Base-by-base conservation (phyloP, 306 rosid species). In the Lablab purpureus region DNA sequence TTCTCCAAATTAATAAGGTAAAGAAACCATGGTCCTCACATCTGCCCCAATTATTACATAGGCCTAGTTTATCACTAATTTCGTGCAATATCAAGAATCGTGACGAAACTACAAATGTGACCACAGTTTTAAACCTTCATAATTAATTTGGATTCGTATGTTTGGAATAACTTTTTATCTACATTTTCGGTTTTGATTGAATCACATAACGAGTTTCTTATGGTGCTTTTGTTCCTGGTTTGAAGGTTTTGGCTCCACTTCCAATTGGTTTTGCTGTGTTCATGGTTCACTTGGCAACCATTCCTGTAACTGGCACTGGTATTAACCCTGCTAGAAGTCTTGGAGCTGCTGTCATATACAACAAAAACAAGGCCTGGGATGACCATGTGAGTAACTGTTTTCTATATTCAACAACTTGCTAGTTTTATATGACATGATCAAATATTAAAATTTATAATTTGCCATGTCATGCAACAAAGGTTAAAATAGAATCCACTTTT, bases 231-330 rank as follows among this genome's bases (percentile, higher is more conserved):
- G 18, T 79, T 18, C 17, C 67, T 65, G 22, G 10, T 18, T 55
- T 51, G 18, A 28, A 91, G 97, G 90, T 89, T 74, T 80, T 91
- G 92, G 94, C 92, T 10, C 97, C 94, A 41, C 90, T 91, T 41
- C 96, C 93, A 46, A 91, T 89, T 71, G 96, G 96, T 27, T 91
- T 91, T 70, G 93, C 93, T 2, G 93, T 91, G 71, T 91, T 91
- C 83, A 84, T 91, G 81, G 93, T 91, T 81, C 96, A 91, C 75
- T 81, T 91, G 87, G 93, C 93, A 27, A 91, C 96, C 43, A 89
- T 91, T 73, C 96, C 96, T 22, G 71, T 91, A 67, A 91, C 93
- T 0, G 91, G 91, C 32, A 91, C 91, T 4, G 96, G 96, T 32
- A 89, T 91, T 77, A 91, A 91, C 87, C 96, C 96, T 0, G 93